These are phyloP conservation scores for Austroboletus niveus DNA, from an alignment of 1,284 basidiomycete species.

Conservation along the genomic window DNA sequence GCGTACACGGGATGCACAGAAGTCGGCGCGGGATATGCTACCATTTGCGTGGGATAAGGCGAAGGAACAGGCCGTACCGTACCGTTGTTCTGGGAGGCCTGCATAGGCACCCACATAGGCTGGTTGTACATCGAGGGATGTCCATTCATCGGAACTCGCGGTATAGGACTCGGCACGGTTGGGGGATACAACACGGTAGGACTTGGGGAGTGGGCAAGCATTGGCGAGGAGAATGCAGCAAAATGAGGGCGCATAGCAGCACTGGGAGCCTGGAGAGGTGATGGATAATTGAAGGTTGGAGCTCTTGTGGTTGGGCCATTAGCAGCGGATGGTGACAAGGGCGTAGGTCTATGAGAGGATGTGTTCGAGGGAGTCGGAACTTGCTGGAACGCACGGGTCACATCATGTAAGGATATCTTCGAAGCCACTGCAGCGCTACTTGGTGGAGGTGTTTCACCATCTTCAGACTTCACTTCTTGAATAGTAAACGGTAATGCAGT, in stretches of 20 bases:
- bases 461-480: slow-evolving; percentile 79
- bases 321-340: slow-evolving; percentile 48
- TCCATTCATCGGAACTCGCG: slow-evolving; percentile 60
- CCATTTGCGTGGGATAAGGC: slow-evolving; percentile 62
- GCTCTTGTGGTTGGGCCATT: slow-evolving; percentile 47
- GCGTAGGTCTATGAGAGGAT: slow-evolving; percentile 41
- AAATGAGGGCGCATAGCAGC: slow-evolving; percentile 54
- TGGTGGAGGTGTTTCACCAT: slow-evolving; percentile 75
- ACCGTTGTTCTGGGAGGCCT: slow-evolving; percentile 43
- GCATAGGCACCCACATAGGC: slow-evolving; percentile 65
- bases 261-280: slow-evolving; percentile 38
- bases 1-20: slow-evolving; percentile 50
- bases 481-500: slow-evolving; percentile 71
- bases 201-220: slow-evolving; percentile 66
- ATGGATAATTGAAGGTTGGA: slow-evolving; percentile 34
- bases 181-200: slow-evolving; percentile 62
- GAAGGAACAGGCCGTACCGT: slow-evolving; percentile 58
- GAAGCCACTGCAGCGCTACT: slow-evolving; percentile 51
- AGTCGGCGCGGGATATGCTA: slow-evolving; percentile 57
- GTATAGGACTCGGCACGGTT: slow-evolving; percentile 59
- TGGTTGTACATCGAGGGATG: slow-evolving; percentile 57
- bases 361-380: slow-evolving; percentile 55
- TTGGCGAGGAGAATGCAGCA: slow-evolving; percentile 57
- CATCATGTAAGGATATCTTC: slow-evolving; percentile 76
- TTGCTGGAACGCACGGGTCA: slow-evolving; percentile 79